Base-by-base conservation (phyloP, 805 yeast species). In the Saccharomycopsis synnaedendra region DNA sequence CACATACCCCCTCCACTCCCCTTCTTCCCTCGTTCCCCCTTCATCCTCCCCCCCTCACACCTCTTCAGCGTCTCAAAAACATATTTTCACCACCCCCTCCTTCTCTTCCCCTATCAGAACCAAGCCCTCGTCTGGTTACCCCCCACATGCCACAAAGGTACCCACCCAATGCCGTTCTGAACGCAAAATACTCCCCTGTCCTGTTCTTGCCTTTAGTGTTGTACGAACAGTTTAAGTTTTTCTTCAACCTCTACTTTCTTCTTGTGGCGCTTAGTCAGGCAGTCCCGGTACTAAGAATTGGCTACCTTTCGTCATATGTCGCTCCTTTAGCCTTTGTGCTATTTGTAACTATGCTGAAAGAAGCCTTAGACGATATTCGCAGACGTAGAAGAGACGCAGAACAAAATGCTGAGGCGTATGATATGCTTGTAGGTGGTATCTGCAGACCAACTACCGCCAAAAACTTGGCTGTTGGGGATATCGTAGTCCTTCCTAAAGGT, bases 201-300 rank as follows among this genome's bases (percentile, higher is more conserved):
- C 80, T 95, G 1, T 93, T 93, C 58, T 65, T 93, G 6, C 99
- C 99, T 3, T 72, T 86, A 40, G 79, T 93, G 47, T 72, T 93
- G 32, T 94, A 85, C 63, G 96, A 90, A 62, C 99, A 93, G 69
- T 93, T 93, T 78, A 88, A 89, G 67, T 90, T 93, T 63, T 93
- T 93, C 65, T 93, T 88, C 73, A 93, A 93, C 64, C 68, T 93
- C 43, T 93, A 93, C 64, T 93, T 93, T 61, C 67, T 94, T 45
- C 59, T 94, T 27, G 98, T 94, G 55, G 97, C 98, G 10, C 72
- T 94, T 51, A 88, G 97, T 4, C 98, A 93, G 65, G 82, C 82
- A 2, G 72, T 93, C 28, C 97, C 97, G 1, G 85, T 80, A 5
- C 71, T 93, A 46, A 72, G 97, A 56, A 93, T 93, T 35, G 99